Evolutionary conservation across 305 asterid species (phyloP).

Genomic region (Coffea humblotiana): DNA sequence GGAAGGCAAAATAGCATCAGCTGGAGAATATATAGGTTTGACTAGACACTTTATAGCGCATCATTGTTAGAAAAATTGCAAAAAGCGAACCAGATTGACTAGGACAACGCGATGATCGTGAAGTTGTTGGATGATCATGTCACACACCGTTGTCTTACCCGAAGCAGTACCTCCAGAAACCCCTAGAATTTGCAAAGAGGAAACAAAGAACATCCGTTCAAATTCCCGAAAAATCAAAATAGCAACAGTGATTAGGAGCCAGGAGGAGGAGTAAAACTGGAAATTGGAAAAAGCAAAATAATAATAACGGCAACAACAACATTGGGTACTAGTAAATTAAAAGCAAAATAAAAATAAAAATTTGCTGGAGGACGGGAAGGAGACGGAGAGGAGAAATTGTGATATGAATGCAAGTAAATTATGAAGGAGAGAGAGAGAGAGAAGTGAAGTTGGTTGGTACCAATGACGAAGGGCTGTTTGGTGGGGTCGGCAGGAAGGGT

Average conservation of each 20-base stretch:
- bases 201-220: neutral
- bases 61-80: neutral
- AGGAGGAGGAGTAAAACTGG: neutral
- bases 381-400: neutral
- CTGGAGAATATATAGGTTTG: neutral
- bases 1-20: neutral
- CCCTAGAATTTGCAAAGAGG: conserved; percentile 40
- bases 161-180: conserved; percentile 99
- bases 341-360: neutral
- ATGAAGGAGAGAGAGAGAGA: too few species aligned
- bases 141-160: conserved; percentile 95
- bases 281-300: neutral
- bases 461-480: conserved; percentile 93
- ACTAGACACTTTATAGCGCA: neutral
- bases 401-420: too few species aligned
- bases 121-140: conserved; percentile 97
- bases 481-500: conserved; percentile 42
- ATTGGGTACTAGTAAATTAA: neutral
- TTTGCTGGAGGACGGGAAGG: neutral
- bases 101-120: conserved; percentile 98
- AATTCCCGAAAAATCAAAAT: neutral
- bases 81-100: conserved; percentile 65
- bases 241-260: neutral
- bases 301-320: too few species aligned
- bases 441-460: conserved; percentile 27